phyloP scores from a whole-genome alignment of 495 filamentous ascomycete species.

The Pyronema domesticum region DNA sequence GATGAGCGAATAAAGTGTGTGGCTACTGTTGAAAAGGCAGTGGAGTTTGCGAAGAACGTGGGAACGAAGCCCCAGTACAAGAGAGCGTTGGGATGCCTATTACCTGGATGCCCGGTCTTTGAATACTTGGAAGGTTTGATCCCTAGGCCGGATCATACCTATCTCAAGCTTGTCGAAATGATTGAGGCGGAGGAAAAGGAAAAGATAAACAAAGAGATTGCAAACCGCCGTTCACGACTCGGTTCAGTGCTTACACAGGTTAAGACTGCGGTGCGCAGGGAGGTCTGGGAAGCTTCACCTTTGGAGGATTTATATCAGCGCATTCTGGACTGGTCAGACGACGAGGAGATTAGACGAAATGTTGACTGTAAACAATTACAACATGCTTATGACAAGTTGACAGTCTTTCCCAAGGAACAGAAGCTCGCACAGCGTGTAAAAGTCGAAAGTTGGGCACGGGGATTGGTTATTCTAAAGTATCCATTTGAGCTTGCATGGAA shows the following conservation, averaged over 20 bases:
- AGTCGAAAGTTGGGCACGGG: conserved; percentile 56
- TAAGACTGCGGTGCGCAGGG: conserved; percentile 67
- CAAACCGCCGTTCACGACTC: conserved; percentile 68
- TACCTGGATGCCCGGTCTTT: conserved; percentile 65
- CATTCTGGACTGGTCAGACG: conserved; percentile 73
- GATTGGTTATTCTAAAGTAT: conserved; percentile 91
- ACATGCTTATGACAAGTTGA: conserved; percentile 57
- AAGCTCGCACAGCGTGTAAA: conserved; percentile 52
- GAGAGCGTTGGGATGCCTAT: conserved; percentile 50
- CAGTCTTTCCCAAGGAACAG: conserved; percentile 42
- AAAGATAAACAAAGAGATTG: conserved; percentile 78
- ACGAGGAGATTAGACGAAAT: conserved; percentile 63
- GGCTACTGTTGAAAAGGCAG: conserved; percentile 63
- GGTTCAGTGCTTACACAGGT: conserved; percentile 71
- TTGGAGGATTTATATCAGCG: conserved; percentile 59
- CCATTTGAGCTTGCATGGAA: conserved; percentile 82
- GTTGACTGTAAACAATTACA: conserved; percentile 86
- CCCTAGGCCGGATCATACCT: conserved; percentile 62
- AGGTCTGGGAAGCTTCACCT: conserved; percentile 41
- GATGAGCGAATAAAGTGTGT: conserved; percentile 56
- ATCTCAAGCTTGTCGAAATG: conserved; percentile 67
- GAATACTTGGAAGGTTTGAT: conserved; percentile 69
- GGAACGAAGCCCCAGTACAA: conserved; percentile 43
- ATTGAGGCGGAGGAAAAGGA: conserved; percentile 75
- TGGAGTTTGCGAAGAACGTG: conserved; percentile 46